Evolutionary conservation across 192 early-diverging fungal genomes (phyloP).

Genomic region (Linnemannia schmuckeri): DNA sequence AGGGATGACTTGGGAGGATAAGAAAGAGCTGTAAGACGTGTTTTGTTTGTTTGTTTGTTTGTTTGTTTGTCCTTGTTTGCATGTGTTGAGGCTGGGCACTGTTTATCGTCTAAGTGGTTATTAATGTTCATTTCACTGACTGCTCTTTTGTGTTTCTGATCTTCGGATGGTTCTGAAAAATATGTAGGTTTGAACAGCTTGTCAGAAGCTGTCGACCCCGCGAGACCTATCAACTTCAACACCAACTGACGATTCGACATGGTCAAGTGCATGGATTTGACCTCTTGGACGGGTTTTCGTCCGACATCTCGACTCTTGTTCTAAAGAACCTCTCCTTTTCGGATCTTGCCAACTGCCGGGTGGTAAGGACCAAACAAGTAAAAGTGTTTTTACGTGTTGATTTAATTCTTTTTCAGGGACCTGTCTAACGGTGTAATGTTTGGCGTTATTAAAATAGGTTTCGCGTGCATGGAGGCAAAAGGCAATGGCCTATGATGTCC

Average conservation of each 20-base stretch:
- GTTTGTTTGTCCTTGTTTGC: not conserved
- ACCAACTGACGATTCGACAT: slow-evolving; percentile 14
- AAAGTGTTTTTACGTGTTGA: not conserved
- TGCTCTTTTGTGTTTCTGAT: not conserved
- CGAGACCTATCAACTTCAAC: slow-evolving; percentile 31
- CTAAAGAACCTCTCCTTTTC: slow-evolving; percentile 23
- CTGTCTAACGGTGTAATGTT: not conserved
- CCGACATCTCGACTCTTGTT: slow-evolving; percentile 5
- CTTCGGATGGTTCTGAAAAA: not conserved
- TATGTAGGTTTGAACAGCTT: slow-evolving; percentile 30
- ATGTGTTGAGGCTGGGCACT: not conserved
- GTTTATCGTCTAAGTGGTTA: not conserved
- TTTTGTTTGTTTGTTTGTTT: not conserved
- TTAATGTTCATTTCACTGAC: not conserved
- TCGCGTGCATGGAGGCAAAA: slow-evolving; percentile 27
- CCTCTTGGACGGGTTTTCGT: slow-evolving; percentile 22
- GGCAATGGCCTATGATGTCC: slow-evolving; percentile 13
- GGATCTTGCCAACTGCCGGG: slow-evolving; percentile 34
- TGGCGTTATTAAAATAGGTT: slow-evolving; percentile 14
- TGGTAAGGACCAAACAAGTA: slow-evolving; percentile 11
- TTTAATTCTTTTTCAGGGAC: not conserved
- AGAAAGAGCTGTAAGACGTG: slow-evolving; percentile 37
- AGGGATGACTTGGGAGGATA: slow-evolving; percentile 34
- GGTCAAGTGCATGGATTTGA: slow-evolving; percentile 40
- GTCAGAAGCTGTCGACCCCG: slow-evolving; percentile 27